Evolutionary conservation across 345 rosid species (phyloP).

Genomic region (Arabidopsis suecica): DNA sequence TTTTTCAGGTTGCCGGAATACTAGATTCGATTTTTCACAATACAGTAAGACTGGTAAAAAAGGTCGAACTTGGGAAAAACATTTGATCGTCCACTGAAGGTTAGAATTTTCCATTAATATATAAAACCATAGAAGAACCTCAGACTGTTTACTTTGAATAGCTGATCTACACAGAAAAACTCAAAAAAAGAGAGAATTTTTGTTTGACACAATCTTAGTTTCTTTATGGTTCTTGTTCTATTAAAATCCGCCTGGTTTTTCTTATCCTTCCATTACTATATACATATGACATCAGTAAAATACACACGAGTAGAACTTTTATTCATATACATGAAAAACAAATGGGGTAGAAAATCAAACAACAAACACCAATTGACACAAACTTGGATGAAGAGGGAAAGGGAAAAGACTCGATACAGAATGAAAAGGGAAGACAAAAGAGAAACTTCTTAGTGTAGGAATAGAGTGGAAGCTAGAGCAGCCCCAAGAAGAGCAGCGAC

Average conservation of each 20-base stretch:
- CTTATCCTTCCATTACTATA: neutral
- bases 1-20: conserved; percentile 94
- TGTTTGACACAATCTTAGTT: conserved; percentile 33
- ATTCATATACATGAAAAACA: conserved; percentile 43
- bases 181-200: conserved; percentile 35
- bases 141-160: conserved; percentile 26
- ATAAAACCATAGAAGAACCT: conserved; percentile 40
- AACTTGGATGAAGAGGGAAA: conserved; percentile 21
- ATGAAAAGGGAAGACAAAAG: conserved; percentile 14
- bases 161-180: conserved; percentile 27
- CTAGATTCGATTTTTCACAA: conserved; percentile 83
- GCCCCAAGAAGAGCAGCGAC: conserved; percentile 55
- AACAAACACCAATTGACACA: conserved; percentile 37
- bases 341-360: conserved; percentile 36
- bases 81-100: conserved; percentile 55
- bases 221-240: conserved; percentile 16
- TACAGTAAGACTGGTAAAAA: conserved; percentile 80
- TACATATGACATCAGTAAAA: conserved; percentile 8
- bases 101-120: conserved; percentile 36
- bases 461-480: conserved; percentile 55
- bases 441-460: conserved; percentile 45
- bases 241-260: neutral
- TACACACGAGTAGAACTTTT: conserved; percentile 39
- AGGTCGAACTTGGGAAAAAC: conserved; percentile 91
- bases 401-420: conserved; percentile 26